Evolutionary conservation across 495 filamentous ascomycete genomes (phyloP), one percentile per base, ranked within the genome.

Genomic region (Aspergillus bridgeri): DNA sequence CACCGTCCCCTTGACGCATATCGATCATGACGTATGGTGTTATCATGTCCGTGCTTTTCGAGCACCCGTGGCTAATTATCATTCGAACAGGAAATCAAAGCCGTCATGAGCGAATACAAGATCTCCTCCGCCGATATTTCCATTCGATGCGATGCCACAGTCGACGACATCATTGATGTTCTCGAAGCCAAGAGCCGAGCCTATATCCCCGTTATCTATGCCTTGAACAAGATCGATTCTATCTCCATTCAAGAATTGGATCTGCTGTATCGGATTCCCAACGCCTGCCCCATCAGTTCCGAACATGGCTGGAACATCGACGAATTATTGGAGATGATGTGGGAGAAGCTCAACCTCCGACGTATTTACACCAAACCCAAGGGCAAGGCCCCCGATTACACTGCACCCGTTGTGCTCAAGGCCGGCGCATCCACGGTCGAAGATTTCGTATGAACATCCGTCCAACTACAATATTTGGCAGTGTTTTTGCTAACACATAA

Each of bases 231-330:
- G 79, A 98, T 98, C 61, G 94, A 98, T 74, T 86, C 92, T 43
- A 97, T 98, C 66, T 91, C 90, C 44, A 97, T 98, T 65, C 92
- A 98, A 72, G 94, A 98, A 71, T 79, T 98, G 59, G 94, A 98
- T 72, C 78, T 98, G 49, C 78, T 98, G 24, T 98, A 98, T 73
- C 85, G 94, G 48, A 98, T 98, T 60, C 94, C 94, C 42, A 94
- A 98, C 72, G 91, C 94, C 33, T 91, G 90, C 57, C 94, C 94
- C 17, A 97, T 98, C 74, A 96, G 91, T 70, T 92, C 93, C 50
- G 94, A 98, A 73, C 92, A 97, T 74, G 95, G 93, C 42, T 98
- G 94, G 94, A 98, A 98, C 71, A 79, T 98, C 27, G 94, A 98
- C 69, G 94, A 98, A 77, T 78, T 98, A 59, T 75, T 98, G 78